Evolutionary conservation across 2,329 filamentous ascomycete species (phyloP).

Genomic region (Corynespora cassiicola): DNA sequence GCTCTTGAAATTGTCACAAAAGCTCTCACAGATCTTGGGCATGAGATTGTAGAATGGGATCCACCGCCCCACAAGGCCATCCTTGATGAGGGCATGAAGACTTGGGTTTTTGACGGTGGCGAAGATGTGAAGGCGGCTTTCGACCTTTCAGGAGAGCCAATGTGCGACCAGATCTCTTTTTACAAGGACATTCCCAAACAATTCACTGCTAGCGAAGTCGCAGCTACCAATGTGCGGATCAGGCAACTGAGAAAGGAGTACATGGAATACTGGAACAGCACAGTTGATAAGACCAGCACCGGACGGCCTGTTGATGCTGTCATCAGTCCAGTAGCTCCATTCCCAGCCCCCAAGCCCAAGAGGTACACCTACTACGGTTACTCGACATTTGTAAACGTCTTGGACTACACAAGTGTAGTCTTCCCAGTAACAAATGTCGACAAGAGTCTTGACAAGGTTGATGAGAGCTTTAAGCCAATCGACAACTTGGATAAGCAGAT

Average conservation of each 20-base stretch:
- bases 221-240: slow-evolving; percentile 37
- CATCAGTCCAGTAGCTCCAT: slow-evolving; percentile 45
- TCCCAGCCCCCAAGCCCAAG: slow-evolving; percentile 37
- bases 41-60: slow-evolving; percentile 35
- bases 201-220: slow-evolving; percentile 36
- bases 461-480: slow-evolving; percentile 29
- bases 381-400: slow-evolving; percentile 33
- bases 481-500: slow-evolving; percentile 32
- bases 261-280: slow-evolving; percentile 48
- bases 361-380: slow-evolving; percentile 44
- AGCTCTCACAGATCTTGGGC: slow-evolving; percentile 30
- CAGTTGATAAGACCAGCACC: slow-evolving; percentile 26
- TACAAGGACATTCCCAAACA: slow-evolving; percentile 22
- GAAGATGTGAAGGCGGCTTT: slow-evolving; percentile 37
- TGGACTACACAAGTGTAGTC: slow-evolving; percentile 42
- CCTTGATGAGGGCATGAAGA: slow-evolving; percentile 24
- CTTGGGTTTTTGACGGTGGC: slow-evolving; percentile 42
- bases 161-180: slow-evolving; percentile 30
- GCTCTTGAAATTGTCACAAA: slow-evolving; percentile 36
- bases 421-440: slow-evolving; percentile 43
- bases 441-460: slow-evolving; percentile 31
- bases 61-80: slow-evolving; percentile 31
- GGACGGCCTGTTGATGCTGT: slow-evolving; percentile 46
- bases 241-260: slow-evolving; percentile 40
- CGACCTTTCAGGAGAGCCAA: slow-evolving; percentile 40